Evolutionary conservation across 164 flowering plant species (phyloP), one percentile per base, ranked within the genome.

Genomic region (Macadamia tetraphylla): DNA sequence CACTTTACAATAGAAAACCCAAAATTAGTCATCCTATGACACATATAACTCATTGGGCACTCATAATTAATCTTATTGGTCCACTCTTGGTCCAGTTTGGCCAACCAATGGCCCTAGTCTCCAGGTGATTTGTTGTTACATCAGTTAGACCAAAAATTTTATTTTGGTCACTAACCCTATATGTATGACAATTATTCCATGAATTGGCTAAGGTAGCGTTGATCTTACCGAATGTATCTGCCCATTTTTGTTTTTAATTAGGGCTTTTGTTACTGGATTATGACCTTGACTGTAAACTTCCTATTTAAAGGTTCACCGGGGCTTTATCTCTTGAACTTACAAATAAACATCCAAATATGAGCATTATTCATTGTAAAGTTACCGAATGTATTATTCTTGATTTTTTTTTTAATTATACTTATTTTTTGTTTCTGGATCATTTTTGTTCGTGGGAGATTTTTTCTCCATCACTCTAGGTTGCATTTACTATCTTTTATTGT

Each of bases 261-360:
- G 2, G 15, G 56, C 23, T 15, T 42, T 43, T 58, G 5, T 15
- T 58, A 14, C 35, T 43, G 29, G 23, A 15, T 32, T 59, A 8
- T 67, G 35, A 17, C 35, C 63, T 67, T 29, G 6, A 17, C 18
- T 56, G n/a, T 14, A 35, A 2, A 67, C 55, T 59, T 44, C 3
- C 42, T 68, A 7, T 57, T 66, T 75, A 71, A 78, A 91, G 98
- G 99, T 92, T 88, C 72, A 84, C 86, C 81, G 89, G 23, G 89
- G 94, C 94, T 64, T 75, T 94, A 58, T 87, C 98, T 18, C 80
- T 79, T 35, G 99, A 92, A 72, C 82, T 94, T 32, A 78, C 89
- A 67, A 92, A 88, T 83, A 85, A 85, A 76, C 92, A 92, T 83
- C 96, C 97, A 71, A 92, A 88, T 80, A 80, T 80, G 88, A 85